phyloP scores from a whole-genome alignment of 1,139 yeast genomes.

The Arxiozyma telluris region DNA sequence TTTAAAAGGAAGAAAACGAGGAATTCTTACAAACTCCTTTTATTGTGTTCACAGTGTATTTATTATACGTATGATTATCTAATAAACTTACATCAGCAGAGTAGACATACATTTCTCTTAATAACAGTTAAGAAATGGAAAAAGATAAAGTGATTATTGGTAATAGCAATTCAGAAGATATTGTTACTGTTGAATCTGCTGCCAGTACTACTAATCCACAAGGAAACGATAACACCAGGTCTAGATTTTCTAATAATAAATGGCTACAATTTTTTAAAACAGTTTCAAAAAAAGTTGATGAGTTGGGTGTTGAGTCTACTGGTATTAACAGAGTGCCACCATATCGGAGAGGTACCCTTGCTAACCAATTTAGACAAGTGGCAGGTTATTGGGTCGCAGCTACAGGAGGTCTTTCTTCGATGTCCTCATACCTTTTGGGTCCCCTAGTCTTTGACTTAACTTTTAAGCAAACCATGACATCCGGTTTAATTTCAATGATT shows the following conservation, averaged over 20 bases:
- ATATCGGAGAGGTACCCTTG: conserved; percentile 51
- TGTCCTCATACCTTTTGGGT: conserved; percentile 72
- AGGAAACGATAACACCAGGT: too few relatives aligned
- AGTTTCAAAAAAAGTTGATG: conserved; percentile 35
- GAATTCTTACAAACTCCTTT: too few relatives aligned
- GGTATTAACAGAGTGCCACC: conserved; percentile 77
- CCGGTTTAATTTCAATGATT: conserved; percentile 54
- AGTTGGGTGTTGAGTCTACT: conserved; percentile 61
- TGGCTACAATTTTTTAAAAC: not conserved
- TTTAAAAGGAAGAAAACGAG: too few relatives aligned
- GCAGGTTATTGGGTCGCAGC: conserved; percentile 78
- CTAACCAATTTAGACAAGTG: conserved; percentile 48
- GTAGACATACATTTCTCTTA: not conserved
- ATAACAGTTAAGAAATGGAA: not conserved
- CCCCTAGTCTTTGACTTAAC: conserved; percentile 62
- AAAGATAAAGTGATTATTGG: not conserved
- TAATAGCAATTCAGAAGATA: not conserved
- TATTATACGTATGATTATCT: not conserved
- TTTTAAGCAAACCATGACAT: conserved; percentile 48
- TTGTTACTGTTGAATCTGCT: not conserved
- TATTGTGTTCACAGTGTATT: not conserved
- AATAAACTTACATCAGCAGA: not conserved
- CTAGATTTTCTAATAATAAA: not conserved
- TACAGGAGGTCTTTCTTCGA: conserved; percentile 74
- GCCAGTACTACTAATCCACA: not conserved